Evolutionary conservation across 495 filamentous ascomycete genomes (phyloP).

Genomic region (Penicillium dipodomyicola): DNA sequence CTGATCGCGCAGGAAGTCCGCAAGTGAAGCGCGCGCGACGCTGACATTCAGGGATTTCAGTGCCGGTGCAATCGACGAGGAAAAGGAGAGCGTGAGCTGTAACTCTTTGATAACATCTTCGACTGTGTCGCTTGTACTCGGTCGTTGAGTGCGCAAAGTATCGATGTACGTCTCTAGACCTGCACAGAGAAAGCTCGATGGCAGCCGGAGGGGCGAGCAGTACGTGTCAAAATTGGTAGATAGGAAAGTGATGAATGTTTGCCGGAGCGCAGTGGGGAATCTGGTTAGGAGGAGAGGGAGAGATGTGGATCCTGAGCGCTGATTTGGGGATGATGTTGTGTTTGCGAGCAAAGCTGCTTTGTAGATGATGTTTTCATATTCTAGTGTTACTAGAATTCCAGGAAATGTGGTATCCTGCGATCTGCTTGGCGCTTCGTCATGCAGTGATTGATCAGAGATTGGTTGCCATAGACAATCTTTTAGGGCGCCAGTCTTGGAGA

Average conservation of each 20-base stretch:
- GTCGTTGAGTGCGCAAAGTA: slow-evolving; percentile 8
- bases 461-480: slow-evolving; percentile 47
- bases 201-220: slow-evolving; percentile 40
- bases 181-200: slow-evolving; percentile 39
- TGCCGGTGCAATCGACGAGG: slow-evolving; percentile 35
- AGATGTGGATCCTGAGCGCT: slow-evolving; percentile 36
- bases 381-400: slow-evolving; percentile 46
- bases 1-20: slow-evolving; percentile 22
- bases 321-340: background rate
- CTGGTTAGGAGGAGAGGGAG: slow-evolving; percentile 54
- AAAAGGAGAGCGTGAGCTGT: slow-evolving; percentile 43
- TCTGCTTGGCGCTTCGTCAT: slow-evolving; percentile 3
- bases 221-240: slow-evolving; percentile 52
- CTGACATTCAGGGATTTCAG: slow-evolving; percentile 50
- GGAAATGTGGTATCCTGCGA: slow-evolving; percentile 12
- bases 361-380: slow-evolving; percentile 52
- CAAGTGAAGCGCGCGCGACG: slow-evolving; percentile 38
- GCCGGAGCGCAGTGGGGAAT: slow-evolving; percentile 50
- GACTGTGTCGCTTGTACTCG: slow-evolving; percentile 12
- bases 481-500: slow-evolving; percentile 49
- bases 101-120: slow-evolving; percentile 40
- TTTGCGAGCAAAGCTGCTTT: slow-evolving; percentile 44
- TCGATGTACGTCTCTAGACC: slow-evolving; percentile 33
- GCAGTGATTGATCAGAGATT: slow-evolving; percentile 24
- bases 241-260: slow-evolving; percentile 49